Base-by-base conservation (phyloP, 2,329 filamentous ascomycete genomes). In the Cylindrodendrum hubeiense region DNA sequence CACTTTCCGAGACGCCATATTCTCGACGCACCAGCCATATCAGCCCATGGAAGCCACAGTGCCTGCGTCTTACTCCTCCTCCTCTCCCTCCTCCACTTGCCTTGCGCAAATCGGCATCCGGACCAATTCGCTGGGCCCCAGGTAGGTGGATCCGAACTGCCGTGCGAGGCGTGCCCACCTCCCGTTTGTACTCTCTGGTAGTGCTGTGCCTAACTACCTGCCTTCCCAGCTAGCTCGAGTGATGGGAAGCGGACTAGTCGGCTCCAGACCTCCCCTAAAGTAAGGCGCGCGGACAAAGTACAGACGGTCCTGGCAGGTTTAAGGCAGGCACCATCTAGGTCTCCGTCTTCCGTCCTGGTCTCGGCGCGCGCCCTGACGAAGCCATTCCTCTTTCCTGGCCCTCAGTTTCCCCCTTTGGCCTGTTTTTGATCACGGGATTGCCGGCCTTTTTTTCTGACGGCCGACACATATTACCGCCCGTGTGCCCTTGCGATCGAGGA, bases 171-270 rank as follows among this genome's bases (percentile, higher is more conserved):
- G 15, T 43, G 17, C 34, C 17, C 5, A 37, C 34, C 43, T 46
- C 43, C 13, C 21, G 21, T 24, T 26, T 13, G 22, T 46, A 12
- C 21, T 46, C 5, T 13, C 19, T 24, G 44, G 44, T n/a, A 28
- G 44, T 47, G 44, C 44, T 24, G 24, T 21, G 46, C 46, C 26
- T 49, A 49, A 49, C 8, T 49, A 49, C 26, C 46, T 49, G 44
- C 8, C 44, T 47, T 47, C 46, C 46, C 24, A 49, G 46, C 46
- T 49, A 49, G 46, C 46, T 49, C 46, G 46, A 49, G n/a, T 10
- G 46, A 49, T 49, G 47, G 47, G 10, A 34, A 50, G 47, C n/a
- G n/a, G 47, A 50, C 47, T 50, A 50, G 47, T 50, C 26, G 28
- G 28, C 47, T 50, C 47, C 47, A 50, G 47, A 28, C 47, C 28